Evolutionary conservation across 352 stramenopile species (phyloP).

Genomic region (Phytophthora fragariae): DNA sequence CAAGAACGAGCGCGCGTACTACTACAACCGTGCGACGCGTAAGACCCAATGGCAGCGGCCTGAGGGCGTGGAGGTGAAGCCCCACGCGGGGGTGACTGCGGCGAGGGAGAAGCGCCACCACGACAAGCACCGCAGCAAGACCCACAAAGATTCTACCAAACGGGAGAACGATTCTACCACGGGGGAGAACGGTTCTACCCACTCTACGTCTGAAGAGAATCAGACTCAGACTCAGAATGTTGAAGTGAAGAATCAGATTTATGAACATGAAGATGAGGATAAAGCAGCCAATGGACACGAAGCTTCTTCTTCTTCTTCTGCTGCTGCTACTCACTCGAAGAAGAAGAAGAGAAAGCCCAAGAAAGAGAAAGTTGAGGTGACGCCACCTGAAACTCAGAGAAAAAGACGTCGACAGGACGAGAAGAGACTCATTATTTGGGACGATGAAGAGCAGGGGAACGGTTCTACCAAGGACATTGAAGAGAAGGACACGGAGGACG

Average conservation of each 20-base stretch:
- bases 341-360: conserved; percentile 62
- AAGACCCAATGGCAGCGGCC: conserved; percentile 88
- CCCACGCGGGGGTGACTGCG: conserved; percentile 45
- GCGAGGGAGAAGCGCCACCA: conserved; percentile 27
- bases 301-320: background rate
- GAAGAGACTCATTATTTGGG: conserved; percentile 85
- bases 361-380: conserved; percentile 33
- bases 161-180: conserved; percentile 8
- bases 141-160: conserved; percentile 3
- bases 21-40: conserved; percentile 82
- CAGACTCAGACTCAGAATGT: conserved; percentile 29
- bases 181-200: conserved; percentile 6
- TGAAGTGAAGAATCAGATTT: conserved; percentile 13
- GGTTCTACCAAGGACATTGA: conserved; percentile 45
- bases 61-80: conserved; percentile 80
- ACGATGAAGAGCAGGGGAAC: conserved; percentile 66
- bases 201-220: conserved; percentile 2
- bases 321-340: conserved; percentile 12
- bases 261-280: background rate
- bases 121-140: conserved; percentile 38
- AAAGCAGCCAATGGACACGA: conserved; percentile 1
- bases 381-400: conserved; percentile 31
- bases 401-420: conserved; percentile 63
- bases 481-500: conserved; percentile 74
- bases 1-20: conserved; percentile 88